Conservation (phyloP, 441 rosid species). For the Brassica balearica region DNA sequence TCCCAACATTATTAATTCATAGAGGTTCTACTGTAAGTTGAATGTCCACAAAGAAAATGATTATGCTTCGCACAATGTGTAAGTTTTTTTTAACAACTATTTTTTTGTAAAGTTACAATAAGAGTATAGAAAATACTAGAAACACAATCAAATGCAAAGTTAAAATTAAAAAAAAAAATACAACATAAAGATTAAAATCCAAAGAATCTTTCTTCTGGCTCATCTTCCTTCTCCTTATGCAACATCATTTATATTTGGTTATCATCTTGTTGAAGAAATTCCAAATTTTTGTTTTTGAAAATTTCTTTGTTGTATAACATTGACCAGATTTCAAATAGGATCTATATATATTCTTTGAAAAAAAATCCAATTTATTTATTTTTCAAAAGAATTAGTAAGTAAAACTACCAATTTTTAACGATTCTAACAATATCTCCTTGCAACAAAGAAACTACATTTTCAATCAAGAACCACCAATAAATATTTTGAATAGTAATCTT, state of each 20-base stretch:
- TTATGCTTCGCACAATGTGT: background rate
- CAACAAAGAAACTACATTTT: background rate
- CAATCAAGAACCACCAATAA: background rate
- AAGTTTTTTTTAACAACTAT: background rate
- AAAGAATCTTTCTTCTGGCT: too few species aligned
- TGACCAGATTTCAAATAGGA: background rate
- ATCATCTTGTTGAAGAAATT: too few species aligned
- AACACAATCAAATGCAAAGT: too few species aligned
- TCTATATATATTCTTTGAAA: background rate
- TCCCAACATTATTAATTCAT: too few species aligned
- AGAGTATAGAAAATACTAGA: too few species aligned
- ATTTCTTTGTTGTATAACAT: too few species aligned
- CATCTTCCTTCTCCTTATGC: too few species aligned
- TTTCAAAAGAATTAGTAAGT: background rate
- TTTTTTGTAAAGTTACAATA: too few species aligned
- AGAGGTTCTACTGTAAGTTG: background rate
- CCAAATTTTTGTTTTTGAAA: too few species aligned
- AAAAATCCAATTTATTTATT: background rate
- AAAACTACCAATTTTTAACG: background rate
- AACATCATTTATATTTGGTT: too few species aligned
- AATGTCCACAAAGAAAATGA: background rate
- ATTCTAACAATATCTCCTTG: background rate
- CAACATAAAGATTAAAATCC: too few species aligned
- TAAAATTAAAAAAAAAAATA: too few species aligned
- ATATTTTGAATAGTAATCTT: background rate